Evolutionary conservation across 1,284 basidiomycete species (phyloP).

Genomic region (Phaffia rhodozyma): DNA sequence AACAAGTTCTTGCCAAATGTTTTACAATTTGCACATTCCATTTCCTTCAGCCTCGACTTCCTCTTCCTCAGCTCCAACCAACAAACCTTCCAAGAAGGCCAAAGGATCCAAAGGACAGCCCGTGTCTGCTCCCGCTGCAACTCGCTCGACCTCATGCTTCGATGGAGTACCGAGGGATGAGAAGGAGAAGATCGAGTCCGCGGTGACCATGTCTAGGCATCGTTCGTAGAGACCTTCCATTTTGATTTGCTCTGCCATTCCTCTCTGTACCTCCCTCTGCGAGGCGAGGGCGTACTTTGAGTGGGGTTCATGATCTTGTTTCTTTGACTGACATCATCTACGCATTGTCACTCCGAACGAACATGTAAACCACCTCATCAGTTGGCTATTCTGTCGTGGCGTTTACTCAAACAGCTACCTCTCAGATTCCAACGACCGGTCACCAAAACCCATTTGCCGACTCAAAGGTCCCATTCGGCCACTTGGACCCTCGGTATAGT

Average conservation of each 20-base stretch:
- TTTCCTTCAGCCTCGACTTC: conserved; percentile 13
- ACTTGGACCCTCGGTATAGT: not conserved
- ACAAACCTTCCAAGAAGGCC: not conserved
- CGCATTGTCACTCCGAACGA: not conserved
- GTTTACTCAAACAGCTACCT: conserved; percentile 14
- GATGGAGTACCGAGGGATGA: conserved; percentile 5
- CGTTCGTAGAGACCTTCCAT: not conserved
- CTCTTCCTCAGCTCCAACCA: not conserved
- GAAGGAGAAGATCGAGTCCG: conserved; percentile 4
- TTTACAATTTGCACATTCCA: conserved; percentile 11
- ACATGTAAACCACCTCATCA: not conserved
- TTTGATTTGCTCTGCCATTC: not conserved
- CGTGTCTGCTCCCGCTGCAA: not conserved
- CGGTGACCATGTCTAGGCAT: conserved; percentile 6
- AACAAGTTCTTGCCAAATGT: not conserved
- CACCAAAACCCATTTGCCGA: conserved; percentile 16
- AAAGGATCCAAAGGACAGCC: not conserved
- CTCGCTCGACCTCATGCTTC: conserved; percentile 11
- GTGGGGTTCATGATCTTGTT: not conserved
- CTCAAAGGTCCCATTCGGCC: not conserved
- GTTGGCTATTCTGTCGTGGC: conserved; percentile 14
- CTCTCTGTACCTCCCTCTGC: no score
- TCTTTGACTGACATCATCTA: not conserved
- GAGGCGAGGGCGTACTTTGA: not conserved
- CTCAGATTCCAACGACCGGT: not conserved